Base-by-base conservation (phyloP, 371 early-diverging fungal species). In the Blyttiomyces sp. region DNA sequence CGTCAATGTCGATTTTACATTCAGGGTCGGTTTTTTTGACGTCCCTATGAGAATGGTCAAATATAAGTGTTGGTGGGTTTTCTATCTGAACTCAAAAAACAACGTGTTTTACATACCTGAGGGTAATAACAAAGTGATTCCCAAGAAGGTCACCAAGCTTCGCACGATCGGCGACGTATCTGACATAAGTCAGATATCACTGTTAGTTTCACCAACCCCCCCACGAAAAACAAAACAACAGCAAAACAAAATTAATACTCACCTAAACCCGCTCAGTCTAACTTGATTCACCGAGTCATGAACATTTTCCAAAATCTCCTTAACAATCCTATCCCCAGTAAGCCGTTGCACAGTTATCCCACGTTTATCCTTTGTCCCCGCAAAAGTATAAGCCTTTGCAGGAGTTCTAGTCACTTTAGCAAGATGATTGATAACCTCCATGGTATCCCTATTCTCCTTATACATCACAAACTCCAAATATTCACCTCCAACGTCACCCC, bases 291-390 rank as follows among this genome's bases (percentile, higher is more conserved):
- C 65, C 0, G 66, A 52, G 24, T 80, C 75, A 52, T 87, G 84
- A 4, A 85, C 69, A 23, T 66, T 72, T 17, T 67, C 31, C 36
- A 98, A 59, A 35, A 81, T 73, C 19, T 81, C 80, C 31, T 88
- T 83, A 16, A 75, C 74, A 3, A 89, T 75, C 21, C 80, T 75
- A 54, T 79, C 77, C 7, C 86, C 88, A 11, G 94, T 89, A 48
- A 95, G 86, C 48, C 84, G 73, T 72, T 99, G 99, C 36, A 86
- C 84, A 0, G 99, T 99, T 46, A 98, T 78, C 0, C 89, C 99
- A 36, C 97, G 87, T 58, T 90, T 91, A 76, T 99, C 99, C 73
- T 99, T 99, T n/a, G 93, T 99, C 13, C 99, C 99, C 0, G 97
- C 95, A 77, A 88, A 91, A 2, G 92, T 81, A 59, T 97, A 85